These are phyloP conservation scores for Saccharum officinarum DNA, from an alignment of 176 grass and related monocot genomes.

Conservation along the genomic window DNA sequence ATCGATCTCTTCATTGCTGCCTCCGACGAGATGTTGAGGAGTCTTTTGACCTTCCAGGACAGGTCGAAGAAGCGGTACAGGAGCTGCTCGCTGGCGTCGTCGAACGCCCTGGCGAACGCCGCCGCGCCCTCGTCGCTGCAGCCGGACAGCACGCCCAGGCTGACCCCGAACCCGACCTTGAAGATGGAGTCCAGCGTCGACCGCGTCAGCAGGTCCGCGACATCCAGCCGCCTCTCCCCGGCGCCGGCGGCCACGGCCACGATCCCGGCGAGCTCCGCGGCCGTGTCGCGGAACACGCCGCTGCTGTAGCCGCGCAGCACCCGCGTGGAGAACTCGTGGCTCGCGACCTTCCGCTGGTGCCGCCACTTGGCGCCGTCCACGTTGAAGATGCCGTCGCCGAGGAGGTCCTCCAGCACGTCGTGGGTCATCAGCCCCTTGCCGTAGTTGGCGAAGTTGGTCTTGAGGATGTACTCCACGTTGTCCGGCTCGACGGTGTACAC, in stretches of 20 bases:
- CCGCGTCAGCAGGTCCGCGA: slow-evolving; percentile 70
- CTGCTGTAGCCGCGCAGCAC: slow-evolving; percentile 71
- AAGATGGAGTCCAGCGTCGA: slow-evolving; percentile 78
- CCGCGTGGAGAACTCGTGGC: slow-evolving; percentile 69
- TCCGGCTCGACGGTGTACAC: slow-evolving; percentile 74
- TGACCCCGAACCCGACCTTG: slow-evolving; percentile 62
- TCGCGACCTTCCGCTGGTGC: slow-evolving; percentile 80
- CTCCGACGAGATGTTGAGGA: slow-evolving; percentile 68
- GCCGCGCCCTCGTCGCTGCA: slow-evolving; percentile 17
- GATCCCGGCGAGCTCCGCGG: slow-evolving; percentile 43
- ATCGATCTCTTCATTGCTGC: slow-evolving; percentile 58
- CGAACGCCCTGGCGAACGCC: slow-evolving; percentile 71
- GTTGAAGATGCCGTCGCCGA: slow-evolving; percentile 87
- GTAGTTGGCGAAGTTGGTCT: slow-evolving; percentile 82
- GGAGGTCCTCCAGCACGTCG: slow-evolving; percentile 50
- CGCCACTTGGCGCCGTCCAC: slow-evolving; percentile 78
- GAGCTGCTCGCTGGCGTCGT: slow-evolving; percentile 58
- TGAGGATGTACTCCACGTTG: slow-evolving; percentile 82
- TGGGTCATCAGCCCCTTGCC: slow-evolving; percentile 57
- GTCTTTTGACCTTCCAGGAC: slow-evolving; percentile 64
- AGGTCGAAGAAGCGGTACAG: slow-evolving; percentile 58
- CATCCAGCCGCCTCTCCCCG: slow-evolving; percentile 40
- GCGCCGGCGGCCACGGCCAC: slow-evolving; percentile 4
- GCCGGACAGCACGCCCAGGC: slow-evolving; percentile 45
- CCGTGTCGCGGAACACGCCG: slow-evolving; percentile 58